A percentile compares a stretch with the other conserved stretches of the same genome.
Conservation (phyloP, 2,329 filamentous ascomycete genomes). For the Trichoderma simmonsii region DNA sequence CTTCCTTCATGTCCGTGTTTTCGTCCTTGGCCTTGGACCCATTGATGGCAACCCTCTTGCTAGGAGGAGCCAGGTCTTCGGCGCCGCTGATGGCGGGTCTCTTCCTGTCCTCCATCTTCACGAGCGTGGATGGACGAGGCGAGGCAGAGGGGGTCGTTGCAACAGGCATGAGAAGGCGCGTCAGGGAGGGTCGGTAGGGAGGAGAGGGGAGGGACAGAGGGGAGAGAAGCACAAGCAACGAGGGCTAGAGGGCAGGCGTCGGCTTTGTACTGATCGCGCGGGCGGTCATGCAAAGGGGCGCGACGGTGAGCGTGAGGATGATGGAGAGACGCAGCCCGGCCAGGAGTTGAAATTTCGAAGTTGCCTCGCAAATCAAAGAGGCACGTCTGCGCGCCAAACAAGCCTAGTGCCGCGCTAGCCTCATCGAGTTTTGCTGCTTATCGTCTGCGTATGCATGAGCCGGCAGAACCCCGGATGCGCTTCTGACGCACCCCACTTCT, state of each 20-base stretch:
- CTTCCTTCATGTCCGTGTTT: slow-evolving; percentile 54
- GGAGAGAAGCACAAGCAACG: slow-evolving; percentile 26
- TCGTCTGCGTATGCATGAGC: slow-evolving; percentile 31
- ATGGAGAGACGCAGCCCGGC: slow-evolving; percentile 34
- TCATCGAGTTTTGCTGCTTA: slow-evolving; percentile 29
- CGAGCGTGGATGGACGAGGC: slow-evolving; percentile 74
- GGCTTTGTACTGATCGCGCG: slow-evolving; percentile 32
- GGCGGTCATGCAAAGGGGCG: slow-evolving; percentile 37
- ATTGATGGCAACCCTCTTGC: slow-evolving; percentile 89
- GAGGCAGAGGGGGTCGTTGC: slow-evolving; percentile 68
- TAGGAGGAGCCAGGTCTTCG: slow-evolving; percentile 82
- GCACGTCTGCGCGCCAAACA: slow-evolving; percentile 34
- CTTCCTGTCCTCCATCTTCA: slow-evolving; percentile 99
- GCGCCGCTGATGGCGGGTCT: slow-evolving; percentile 77
- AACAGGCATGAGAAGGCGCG: slow-evolving; percentile 76
- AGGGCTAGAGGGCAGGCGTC: slow-evolving; percentile 36
- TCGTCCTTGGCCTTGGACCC: slow-evolving; percentile 61
- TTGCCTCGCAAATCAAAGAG: slow-evolving; percentile 41
- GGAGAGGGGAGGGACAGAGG: slow-evolving; percentile 26
- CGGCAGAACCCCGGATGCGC: slow-evolving; percentile 34
- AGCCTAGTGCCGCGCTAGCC: slow-evolving; percentile 37
- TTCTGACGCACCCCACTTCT: slow-evolving; percentile 13
- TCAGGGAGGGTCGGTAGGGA: slow-evolving; percentile 37
- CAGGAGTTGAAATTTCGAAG: slow-evolving; percentile 47
- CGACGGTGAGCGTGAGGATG: slow-evolving; percentile 33